Conservation (phyloP, 2,329 filamentous ascomycete species). For the Trichoderma harzianum region DNA sequence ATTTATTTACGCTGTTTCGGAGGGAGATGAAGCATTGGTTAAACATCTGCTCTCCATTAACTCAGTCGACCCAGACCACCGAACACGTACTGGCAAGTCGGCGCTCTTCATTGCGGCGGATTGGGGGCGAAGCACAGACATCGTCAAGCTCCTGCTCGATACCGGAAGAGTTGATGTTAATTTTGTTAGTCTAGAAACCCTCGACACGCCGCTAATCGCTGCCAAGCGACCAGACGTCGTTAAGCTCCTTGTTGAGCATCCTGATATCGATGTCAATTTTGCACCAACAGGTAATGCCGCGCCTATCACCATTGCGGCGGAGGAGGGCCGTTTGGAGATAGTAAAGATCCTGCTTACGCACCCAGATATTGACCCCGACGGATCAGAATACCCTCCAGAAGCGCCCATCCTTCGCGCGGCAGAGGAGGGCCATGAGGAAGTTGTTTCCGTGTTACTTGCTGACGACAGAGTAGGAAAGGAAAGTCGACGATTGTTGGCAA, state of each 20-base stretch:
- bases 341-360: background rate
- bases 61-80: background rate
- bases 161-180: background rate
- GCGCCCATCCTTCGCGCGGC: background rate
- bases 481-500: background rate
- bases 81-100: background rate
- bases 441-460: background rate
- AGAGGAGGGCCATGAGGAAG: background rate
- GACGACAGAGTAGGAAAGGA: background rate
- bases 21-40: background rate
- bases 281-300: background rate
- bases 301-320: background rate
- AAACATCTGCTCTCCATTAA: background rate
- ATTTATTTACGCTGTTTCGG: background rate
- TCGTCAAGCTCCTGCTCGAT: background rate
- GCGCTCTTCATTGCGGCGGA: background rate
- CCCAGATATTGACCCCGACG: background rate
- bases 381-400: background rate
- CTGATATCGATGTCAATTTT: background rate
- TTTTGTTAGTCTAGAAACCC: background rate
- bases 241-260: background rate
- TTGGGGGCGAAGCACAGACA: background rate
- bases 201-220: background rate
- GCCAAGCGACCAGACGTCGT: background rate
- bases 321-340: background rate